phyloP scores from a whole-genome alignment of 805 yeast genomes.

The Myxozyma udenii region DNA sequence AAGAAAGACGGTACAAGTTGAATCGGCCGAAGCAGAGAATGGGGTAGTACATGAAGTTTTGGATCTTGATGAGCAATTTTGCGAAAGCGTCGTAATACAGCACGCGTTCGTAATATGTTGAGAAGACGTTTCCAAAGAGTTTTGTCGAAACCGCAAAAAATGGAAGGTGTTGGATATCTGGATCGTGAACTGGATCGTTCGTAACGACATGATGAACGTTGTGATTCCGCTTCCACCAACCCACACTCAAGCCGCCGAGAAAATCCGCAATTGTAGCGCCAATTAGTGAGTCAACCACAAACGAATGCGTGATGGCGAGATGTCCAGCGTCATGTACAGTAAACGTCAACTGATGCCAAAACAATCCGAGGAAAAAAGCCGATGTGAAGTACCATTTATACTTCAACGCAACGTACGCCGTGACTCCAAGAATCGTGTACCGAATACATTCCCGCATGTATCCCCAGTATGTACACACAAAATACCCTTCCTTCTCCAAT shows the following conservation, averaged over 20 bases:
- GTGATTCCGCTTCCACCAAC: conserved; percentile 95
- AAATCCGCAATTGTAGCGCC: conserved; percentile 73
- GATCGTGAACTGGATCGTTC: conserved; percentile 92
- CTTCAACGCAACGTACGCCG: conserved; percentile 51
- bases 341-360: conserved; percentile 88
- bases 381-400: conserved; percentile 49
- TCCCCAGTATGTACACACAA: conserved; percentile 68
- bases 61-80: conserved; percentile 55
- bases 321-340: conserved; percentile 92
- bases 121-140: conserved; percentile 64
- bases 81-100: conserved; percentile 70
- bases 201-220: conserved; percentile 89
- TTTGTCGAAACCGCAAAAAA: conserved; percentile 81
- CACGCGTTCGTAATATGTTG: conserved; percentile 71
- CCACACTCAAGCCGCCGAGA: conserved; percentile 82
- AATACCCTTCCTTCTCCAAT: conserved; percentile 57
- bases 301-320: conserved; percentile 74
- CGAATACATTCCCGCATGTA: conserved; percentile 69
- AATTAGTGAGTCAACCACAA: conserved; percentile 67
- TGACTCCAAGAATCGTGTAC: conserved; percentile 52
- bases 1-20: conserved; percentile 75
- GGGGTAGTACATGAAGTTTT: conserved; percentile 71
- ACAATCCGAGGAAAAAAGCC: conserved; percentile 65
- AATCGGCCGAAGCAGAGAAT: conserved; percentile 79
- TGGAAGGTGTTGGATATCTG: conserved; percentile 90